Conservation (phyloP, 192 early-diverging fungal species). For the Coemansia sp. region DNA sequence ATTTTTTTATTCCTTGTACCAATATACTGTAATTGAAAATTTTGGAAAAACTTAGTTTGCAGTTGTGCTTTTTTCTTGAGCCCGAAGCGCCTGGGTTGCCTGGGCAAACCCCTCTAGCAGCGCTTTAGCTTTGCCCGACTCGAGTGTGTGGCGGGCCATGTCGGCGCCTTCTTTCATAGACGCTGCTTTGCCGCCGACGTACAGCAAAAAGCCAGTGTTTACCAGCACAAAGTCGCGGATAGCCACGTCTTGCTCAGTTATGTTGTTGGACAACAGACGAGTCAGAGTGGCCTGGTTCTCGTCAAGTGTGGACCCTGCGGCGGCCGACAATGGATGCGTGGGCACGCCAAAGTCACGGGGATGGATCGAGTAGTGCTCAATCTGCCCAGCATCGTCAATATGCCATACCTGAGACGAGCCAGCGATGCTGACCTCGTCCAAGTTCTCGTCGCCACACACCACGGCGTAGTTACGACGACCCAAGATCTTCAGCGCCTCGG, state of each 20-base stretch:
- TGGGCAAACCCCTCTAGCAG: conserved; percentile 65
- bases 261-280: conserved; percentile 65
- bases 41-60: not conserved
- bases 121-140: conserved; percentile 64
- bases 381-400: conserved; percentile 60
- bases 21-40: not conserved
- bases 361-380: conserved; percentile 65
- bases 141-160: conserved; percentile 73
- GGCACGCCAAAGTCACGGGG: conserved; percentile 88
- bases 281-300: conserved; percentile 76
- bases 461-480: conserved; percentile 85
- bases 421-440: conserved; percentile 92
- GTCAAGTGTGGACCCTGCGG: conserved; percentile 66
- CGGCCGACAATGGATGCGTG: conserved; percentile 67
- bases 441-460: conserved; percentile 83
- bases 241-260: conserved; percentile 60
- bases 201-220: conserved; percentile 86
- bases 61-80: conserved; percentile 13
- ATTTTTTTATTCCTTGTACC: conserved; percentile 7
- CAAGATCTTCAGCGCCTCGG: conserved; percentile 73
- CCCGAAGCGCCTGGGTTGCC: conserved; percentile 27
- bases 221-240: conserved; percentile 90
- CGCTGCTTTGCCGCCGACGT: conserved; percentile 71
- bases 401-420: conserved; percentile 90
- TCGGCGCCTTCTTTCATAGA: conserved; percentile 74